Evolutionary conservation across 2,329 filamentous ascomycete genomes (phyloP).

Genomic region (Penicillium frequentans): DNA sequence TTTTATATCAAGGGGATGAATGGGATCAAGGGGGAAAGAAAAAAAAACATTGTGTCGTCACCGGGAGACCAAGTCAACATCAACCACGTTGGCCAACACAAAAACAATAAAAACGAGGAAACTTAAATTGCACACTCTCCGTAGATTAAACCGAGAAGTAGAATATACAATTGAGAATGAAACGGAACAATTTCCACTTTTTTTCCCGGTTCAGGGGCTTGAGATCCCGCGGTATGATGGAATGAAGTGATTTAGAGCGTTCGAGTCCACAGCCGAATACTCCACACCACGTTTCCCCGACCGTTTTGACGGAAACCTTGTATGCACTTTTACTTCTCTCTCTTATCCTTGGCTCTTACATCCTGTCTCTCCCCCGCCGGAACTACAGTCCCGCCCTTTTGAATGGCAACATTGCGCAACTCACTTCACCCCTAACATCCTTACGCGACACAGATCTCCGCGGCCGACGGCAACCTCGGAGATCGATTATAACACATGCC

Average conservation of each 20-base stretch:
- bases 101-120: background rate
- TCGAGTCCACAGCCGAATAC: slow-evolving; percentile 15
- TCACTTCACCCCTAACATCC: slow-evolving; percentile 9
- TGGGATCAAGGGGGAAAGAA: background rate
- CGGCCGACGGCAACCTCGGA: slow-evolving; percentile 24
- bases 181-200: slow-evolving; percentile 10
- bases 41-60: background rate
- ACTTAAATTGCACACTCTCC: no score
- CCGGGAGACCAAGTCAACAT: background rate
- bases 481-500: slow-evolving; percentile 43
- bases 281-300: slow-evolving; percentile 13
- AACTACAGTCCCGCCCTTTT: background rate
- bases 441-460: slow-evolving; percentile 24
- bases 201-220: slow-evolving; percentile 9
- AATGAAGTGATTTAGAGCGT: slow-evolving; percentile 11
- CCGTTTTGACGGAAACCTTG: background rate
- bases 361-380: background rate
- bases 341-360: background rate
- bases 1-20: background rate
- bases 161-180: background rate
- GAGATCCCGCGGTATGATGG: slow-evolving; percentile 9
- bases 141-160: background rate
- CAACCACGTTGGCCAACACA: background rate
- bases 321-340: background rate
- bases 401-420: slow-evolving; percentile 23